phyloP scores from a whole-genome alignment of 306 rosid genomes.

The Acacia acuminata region DNA sequence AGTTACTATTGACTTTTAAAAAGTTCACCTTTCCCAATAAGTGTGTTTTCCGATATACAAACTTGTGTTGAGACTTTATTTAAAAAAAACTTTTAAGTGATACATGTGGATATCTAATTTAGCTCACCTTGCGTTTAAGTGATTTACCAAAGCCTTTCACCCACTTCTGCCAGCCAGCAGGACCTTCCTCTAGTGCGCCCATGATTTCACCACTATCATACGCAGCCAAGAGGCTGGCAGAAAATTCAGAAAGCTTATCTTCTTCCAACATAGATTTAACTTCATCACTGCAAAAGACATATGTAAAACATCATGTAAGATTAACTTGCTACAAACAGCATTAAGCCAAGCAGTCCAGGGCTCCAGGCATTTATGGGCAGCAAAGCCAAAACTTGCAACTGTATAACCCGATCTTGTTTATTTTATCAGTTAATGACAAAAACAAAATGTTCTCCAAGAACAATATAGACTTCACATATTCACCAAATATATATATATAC shows the following conservation, averaged over 20 bases:
- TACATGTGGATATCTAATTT: background rate
- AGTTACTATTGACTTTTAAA: background rate
- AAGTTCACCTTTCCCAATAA: background rate
- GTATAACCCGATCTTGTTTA: background rate
- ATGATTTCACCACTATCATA: constrained; percentile 74
- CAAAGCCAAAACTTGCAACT: constrained; percentile 21
- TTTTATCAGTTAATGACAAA: constrained; percentile 6
- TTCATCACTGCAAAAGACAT: constrained; percentile 67
- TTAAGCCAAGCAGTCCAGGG: background rate
- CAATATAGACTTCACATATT: background rate
- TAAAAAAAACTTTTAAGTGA: background rate
- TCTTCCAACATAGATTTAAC: constrained; percentile 68
- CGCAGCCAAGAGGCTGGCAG: constrained; percentile 73
- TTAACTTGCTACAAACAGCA: background rate
- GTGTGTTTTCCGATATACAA: no score
- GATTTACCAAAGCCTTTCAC: constrained; percentile 90
- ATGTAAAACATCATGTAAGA: constrained; percentile 16
- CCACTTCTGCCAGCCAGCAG: constrained; percentile 94
- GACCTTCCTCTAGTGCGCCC: constrained; percentile 85
- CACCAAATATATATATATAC: background rate
- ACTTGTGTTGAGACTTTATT: background rate
- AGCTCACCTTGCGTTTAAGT: constrained; percentile 77
- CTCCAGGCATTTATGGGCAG: background rate
- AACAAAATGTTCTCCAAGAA: background rate
- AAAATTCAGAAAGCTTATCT: constrained; percentile 77